Base-by-base conservation (phyloP, 352 stramenopile species). In the Pythium dissotocum region DNA sequence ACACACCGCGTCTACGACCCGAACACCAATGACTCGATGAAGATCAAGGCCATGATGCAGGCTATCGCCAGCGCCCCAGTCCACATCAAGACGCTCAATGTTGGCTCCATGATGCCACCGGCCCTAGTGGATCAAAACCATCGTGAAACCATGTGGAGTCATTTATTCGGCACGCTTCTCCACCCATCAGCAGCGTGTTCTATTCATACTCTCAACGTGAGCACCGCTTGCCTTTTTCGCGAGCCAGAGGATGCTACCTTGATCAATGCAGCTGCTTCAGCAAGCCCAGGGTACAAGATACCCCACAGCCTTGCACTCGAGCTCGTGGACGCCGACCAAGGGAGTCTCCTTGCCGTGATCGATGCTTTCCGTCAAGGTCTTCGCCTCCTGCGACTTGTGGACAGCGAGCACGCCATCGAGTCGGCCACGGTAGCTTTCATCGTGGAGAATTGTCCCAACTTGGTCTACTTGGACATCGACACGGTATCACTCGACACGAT, bases 391-490 rank as follows among this genome's bases (percentile, higher is more conserved):
- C 40, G 56, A 33, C 13, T 69, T 5, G 53, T 58, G 35, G 63
- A 69, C 30, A 57, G 56, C 9, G 28, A 32, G 1, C 13, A 30
- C 6, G 24, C 24, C n/a, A 69, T 69, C 35, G 44, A 57, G 42
- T 60, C 55, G 6, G 10, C 36, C 6, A 60, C 38, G 0, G 36
- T 69, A 13, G 36, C 24, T 6, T 69, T 24, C 10, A 52, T 69
- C 21, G 24, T 69, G 13, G 4, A 44, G 2, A 36, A 4, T 12
- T 69, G 63, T 36, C 63, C 63, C 4, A 58, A 69, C 8, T 30
- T 69, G 13, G 24, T 26, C 6, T 53, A 14, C 30, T 32, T 69
- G 32, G 54, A 69, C 12, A 32, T 69, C 54, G 63, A 69, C 35
- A 63, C 62, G 48, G 63, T 46, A 13, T 24, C 42, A 6, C 13